These are phyloP conservation scores for Magnusiomyces magnusii DNA, from an alignment of 1,139 yeast genomes.

Conservation along the genomic window DNA sequence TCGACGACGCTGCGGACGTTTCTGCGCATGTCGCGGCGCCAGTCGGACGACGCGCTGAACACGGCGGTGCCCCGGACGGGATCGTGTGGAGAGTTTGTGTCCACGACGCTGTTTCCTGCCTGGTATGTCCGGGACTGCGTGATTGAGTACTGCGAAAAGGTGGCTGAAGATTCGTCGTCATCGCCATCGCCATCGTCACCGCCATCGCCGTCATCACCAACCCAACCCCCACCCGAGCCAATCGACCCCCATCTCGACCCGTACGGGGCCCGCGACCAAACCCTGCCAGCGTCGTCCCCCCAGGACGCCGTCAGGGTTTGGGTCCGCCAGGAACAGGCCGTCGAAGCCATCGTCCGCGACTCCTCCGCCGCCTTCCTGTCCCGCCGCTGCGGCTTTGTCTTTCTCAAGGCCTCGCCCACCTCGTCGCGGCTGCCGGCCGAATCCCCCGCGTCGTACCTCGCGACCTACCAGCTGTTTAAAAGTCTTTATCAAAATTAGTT, in stretches of 20 bases:
- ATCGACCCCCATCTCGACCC: conserved; percentile 33
- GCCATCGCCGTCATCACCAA: background rate
- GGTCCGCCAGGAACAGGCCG: conserved; percentile 26
- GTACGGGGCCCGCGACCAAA: conserved; percentile 29
- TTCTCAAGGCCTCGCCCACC: conserved; percentile 10
- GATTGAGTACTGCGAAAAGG: conserved; percentile 26
- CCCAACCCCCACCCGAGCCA: background rate
- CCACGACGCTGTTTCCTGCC: conserved; percentile 27
- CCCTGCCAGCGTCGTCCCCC: conserved; percentile 16
- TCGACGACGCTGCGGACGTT: conserved; percentile 24
- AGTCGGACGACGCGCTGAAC: conserved; percentile 25
- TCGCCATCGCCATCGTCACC: background rate
- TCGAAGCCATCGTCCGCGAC: conserved; percentile 33
- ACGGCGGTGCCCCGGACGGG: conserved; percentile 24
- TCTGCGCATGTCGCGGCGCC: conserved; percentile 23
- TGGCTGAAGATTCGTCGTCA: conserved; percentile 21
- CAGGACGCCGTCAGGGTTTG: conserved; percentile 26
- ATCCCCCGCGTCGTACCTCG: background rate
- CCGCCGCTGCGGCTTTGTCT: conserved; percentile 26
- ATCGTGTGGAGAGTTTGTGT: conserved; percentile 26
- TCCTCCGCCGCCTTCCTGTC: conserved; percentile 22
- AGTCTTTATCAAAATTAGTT: background rate
- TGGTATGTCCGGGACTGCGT: conserved; percentile 31
- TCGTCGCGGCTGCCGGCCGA: conserved; percentile 1
- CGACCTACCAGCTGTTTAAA: conserved; percentile 5